Base-by-base conservation (phyloP, 2,329 filamentous ascomycete genomes). In the Phyllachora maydis region DNA sequence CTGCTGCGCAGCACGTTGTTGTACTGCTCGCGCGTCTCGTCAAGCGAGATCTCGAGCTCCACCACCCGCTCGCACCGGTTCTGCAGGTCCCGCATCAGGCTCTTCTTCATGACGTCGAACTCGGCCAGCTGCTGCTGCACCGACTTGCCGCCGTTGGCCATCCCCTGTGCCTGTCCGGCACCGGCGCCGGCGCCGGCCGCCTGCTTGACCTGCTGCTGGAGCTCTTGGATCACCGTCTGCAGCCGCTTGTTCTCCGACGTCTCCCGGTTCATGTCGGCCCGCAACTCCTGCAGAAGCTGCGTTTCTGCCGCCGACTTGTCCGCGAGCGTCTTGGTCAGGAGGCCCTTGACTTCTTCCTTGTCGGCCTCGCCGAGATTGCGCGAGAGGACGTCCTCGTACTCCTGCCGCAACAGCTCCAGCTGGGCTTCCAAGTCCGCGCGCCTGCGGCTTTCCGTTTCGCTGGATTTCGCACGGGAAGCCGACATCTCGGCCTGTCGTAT, bases 61-160 rank as follows among this genome's bases (percentile, higher is more conserved):
- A 98, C 88, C 16, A 98, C 83, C 35, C 88, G 74, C 56, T 98
- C 88, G 49, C 88, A 98, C 30, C 88, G 75, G 57, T 98, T 95
- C 51, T 98, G 88, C 34, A 98, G 58, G 50, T 98, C 88, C 28
- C 88, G 78, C 88, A 98, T 98, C 36, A 98, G 60, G 35, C 78
- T 91, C 67, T 98, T 98, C 70, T 98, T 98, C 83, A 98, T 98
- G 29, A 81, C 77, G 49, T 98, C 88, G 38, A 98, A 98, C 45
- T 98, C 88, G 28, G 85, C 79, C 48, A 98, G 91, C 53, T 95
- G 88, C 54, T 98, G 85, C 45, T 91, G 82, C 21, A 95, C 68
- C 8, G 81, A 90, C 62, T 92, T 92, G n/a, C n/a, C n/a, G 59
- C 76, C 76, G 39, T 78, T 79, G 26, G 67, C 54, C 42, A 73